Evolutionary conservation across 257 asterid species (phyloP).

Genomic region (Echites panduratus): DNA sequence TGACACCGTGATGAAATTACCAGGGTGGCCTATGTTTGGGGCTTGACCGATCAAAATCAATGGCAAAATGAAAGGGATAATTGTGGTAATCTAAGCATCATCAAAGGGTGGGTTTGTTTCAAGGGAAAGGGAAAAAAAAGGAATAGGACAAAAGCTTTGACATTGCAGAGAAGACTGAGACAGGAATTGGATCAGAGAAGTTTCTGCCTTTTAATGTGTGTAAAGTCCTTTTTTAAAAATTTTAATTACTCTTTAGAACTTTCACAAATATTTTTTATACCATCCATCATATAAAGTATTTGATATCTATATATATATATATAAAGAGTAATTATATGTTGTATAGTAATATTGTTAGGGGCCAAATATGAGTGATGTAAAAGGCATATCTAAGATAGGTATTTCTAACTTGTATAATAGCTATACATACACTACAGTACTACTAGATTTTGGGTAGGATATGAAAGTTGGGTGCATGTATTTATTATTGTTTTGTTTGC

Average conservation of each 20-base stretch:
- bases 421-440: no score
- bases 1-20: background rate
- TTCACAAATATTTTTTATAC: background rate
- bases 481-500: no score
- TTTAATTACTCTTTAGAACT: background rate
- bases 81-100: background rate
- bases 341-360: no score
- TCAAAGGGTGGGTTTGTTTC: background rate
- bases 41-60: background rate
- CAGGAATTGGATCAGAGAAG: conserved; percentile 2
- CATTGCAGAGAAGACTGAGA: background rate
- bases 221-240: background rate
- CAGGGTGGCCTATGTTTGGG: background rate
- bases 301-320: no score
- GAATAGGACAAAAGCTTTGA: conserved; percentile 5
- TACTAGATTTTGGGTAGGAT: background rate
- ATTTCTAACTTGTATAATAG: background rate
- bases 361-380: background rate
- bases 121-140: background rate
- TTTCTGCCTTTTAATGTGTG: conserved; percentile 2
- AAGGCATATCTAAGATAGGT: background rate
- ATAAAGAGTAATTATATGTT: no score
- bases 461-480: background rate
- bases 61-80: background rate
- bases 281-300: no score